Base-by-base conservation (phyloP, 495 filamentous ascomycete genomes). In the Penicillium herquei region DNA sequence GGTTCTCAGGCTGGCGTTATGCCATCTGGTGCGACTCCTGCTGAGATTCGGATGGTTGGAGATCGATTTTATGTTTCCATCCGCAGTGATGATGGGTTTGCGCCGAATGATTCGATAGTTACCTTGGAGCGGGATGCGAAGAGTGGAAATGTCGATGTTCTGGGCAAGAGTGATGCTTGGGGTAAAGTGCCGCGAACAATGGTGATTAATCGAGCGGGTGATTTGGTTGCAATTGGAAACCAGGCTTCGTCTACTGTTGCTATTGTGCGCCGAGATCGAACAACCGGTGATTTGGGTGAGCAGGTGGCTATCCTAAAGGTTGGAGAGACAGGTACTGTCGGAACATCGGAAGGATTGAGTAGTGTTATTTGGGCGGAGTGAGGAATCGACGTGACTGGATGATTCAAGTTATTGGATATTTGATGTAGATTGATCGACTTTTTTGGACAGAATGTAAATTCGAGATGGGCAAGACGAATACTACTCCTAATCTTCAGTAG, bases 181-280 rank as follows among this genome's bases (percentile, higher is more conserved):
- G 88, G 88, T 3, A 59, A 69, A 6, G 70, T 75, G 43, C 88
- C 89, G 6, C 71, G 88, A 39, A 84, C 87, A 32, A 84, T 91
- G 65, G 81, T 78, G 34, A 70, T 91, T 59, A 89, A 85, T 60
- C 76, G 76, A 54, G 78, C 76, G 6, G 87, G 87, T 1, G 78
- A 77, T 59, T 63, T 84, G 43, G 74, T 85, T 3, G 86, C 83
- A 1, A 78, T 86, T 45, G 84, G 82, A n/a, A 73, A 86, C 56
- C 84, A 88, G 69, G 70, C 62, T 4, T 81, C 79, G 51, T 73
- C 77, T 31, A 80, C 78, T 41, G 82, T 88, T 6, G 85, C 78
- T 10, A 66, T 90, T 63, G 77, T 89, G 49, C 62, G 74, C 64
- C 70, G 87, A 11, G 79, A 89, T 67, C 67, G 69, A 3, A 56